Evolutionary conservation across 306 rosid species (phyloP), one percentile per base, ranked within the genome.

Genomic region (Dryas alaskensis): DNA sequence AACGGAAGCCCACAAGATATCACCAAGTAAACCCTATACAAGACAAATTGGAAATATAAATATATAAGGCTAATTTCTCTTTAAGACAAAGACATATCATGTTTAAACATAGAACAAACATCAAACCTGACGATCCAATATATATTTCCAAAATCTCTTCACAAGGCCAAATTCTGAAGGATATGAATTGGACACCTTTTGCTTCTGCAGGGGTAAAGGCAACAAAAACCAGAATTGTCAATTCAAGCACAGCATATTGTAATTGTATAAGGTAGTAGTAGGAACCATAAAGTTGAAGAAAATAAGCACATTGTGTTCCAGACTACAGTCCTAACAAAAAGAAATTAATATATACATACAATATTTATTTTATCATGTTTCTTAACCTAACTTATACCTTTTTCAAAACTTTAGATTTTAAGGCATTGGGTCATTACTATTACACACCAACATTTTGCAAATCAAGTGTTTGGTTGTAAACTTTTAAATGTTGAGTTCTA

Each of bases 131-230:
- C 87, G 88, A 51, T 80, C 84, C 84, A 93, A 85, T 69, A 89
- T 54, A 72, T 93, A 93, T 80, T 87, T 80, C 98, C 98, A 93
- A 85, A 91, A 91, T 89, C 98, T 86, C 89, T 86, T 93, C 63
- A 92, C 73, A 75, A 93, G 78, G 76, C 88, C 94, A 77, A 91
- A 91, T 67, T 89, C 94, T 52, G 85, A 76, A 58, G 98, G 98
- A 81, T 61, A 89, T 19, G 92, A 87, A 83, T 88, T 91, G 60
- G 86, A 69, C 45, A 84, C 87, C 31, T 89, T 93, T 66, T 93
- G 97, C 86, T 91, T 93, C 98, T 93, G 96, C 88, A 85, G 73
- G 76, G 74, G 16, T 60, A 80, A 64, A 76, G 40, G 60, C 63
- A 76, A 66, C 60, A 83, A 48, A 55, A 60, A 76, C 66, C 40